phyloP scores from a whole-genome alignment of 306 rosid genomes.

The Vachellia pachyceras region DNA sequence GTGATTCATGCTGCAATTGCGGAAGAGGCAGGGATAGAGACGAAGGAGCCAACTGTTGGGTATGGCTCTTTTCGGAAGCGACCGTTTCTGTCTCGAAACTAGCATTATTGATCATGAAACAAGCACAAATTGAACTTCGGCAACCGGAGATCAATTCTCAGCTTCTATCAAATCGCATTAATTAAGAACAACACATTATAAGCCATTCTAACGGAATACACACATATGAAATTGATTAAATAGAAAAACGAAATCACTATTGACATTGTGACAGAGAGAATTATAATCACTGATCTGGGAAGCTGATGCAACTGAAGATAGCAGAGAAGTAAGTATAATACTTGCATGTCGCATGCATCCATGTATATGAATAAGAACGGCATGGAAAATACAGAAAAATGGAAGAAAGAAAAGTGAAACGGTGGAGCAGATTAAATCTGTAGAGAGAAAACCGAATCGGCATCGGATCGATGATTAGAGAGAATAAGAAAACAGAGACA shows the following conservation, averaged over 20 bases:
- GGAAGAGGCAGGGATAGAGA: slow-evolving; percentile 23
- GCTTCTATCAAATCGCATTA: slow-evolving; percentile 6
- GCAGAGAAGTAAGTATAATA: not conserved
- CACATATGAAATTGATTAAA: not conserved
- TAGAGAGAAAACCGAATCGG: not conserved
- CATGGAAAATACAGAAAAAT: slow-evolving; percentile 12
- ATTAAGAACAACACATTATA: not conserved
- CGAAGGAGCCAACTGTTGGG: slow-evolving; percentile 12
- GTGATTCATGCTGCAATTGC: slow-evolving; percentile 38
- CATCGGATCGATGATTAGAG: not conserved
- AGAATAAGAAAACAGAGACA: not conserved
- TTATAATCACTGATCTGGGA: not conserved
- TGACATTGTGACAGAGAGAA: slow-evolving; percentile 23
- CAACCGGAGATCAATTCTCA: not conserved
- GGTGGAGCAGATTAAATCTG: not conserved
- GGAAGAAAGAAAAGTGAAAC: slow-evolving; percentile 4
- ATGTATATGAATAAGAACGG: slow-evolving; percentile 24
- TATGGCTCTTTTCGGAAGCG: not conserved
- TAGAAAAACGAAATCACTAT: not conserved
- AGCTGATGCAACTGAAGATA: slow-evolving; percentile 7
- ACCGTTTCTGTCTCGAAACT: slow-evolving; percentile 24
- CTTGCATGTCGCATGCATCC: slow-evolving; percentile 55
- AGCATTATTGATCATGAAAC: slow-evolving; percentile 14
- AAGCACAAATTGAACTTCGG: not conserved
- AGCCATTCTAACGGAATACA: not conserved